A percentile compares a stretch with the other conserved stretches of the same genome.
These are phyloP conservation scores for Urostyla sp. DNA, from an alignment of 73 alveolate genomes.

Conservation along the genomic window DNA sequence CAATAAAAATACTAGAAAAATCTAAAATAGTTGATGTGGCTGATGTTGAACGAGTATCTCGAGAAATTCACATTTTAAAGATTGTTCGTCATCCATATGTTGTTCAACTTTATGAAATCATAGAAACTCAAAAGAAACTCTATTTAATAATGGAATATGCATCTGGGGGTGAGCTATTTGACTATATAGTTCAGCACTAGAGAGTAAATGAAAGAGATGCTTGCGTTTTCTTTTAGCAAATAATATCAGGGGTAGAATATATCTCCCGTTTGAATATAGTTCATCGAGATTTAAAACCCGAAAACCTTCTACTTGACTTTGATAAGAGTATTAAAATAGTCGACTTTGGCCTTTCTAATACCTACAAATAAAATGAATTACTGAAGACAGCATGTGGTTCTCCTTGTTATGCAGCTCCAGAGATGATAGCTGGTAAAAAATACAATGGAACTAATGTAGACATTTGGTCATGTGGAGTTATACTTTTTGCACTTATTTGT, in stretches of 20 bases:
- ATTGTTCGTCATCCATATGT: constrained; percentile 71
- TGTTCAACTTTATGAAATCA: constrained; percentile 69
- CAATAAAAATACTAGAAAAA: constrained; percentile 54
- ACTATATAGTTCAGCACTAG: constrained; percentile 33
- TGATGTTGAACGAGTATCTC: constrained; percentile 79
- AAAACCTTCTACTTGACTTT: constrained; percentile 85
- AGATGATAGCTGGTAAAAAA: constrained; percentile 87
- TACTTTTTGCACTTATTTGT: constrained; percentile 86
- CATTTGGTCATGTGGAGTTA: constrained; percentile 96
- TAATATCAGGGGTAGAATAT: constrained; percentile 89
- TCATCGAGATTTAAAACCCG: constrained; percentile 94
- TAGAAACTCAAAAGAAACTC: constrained; percentile 29
- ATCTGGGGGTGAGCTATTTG: constrained; percentile 55
- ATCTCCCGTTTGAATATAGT: constrained; percentile 83
- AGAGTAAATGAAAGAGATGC: constrained; percentile 87
- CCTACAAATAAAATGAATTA: constrained; percentile 74
- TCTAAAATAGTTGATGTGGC: constrained; percentile 65
- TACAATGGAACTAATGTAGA: constrained; percentile 90
- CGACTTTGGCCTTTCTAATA: constrained; percentile 91
- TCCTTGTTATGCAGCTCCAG: constrained; percentile 97
- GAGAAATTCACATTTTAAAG: constrained; percentile 87
- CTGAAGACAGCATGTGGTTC: constrained; percentile 92
- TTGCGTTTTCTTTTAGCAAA: constrained; percentile 81
- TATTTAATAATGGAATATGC: constrained; percentile 50
- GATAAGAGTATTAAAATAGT: constrained; percentile 84